phyloP scores from a whole-genome alignment of 192 early-diverging fungal species.

The Dissophora globulifera region DNA sequence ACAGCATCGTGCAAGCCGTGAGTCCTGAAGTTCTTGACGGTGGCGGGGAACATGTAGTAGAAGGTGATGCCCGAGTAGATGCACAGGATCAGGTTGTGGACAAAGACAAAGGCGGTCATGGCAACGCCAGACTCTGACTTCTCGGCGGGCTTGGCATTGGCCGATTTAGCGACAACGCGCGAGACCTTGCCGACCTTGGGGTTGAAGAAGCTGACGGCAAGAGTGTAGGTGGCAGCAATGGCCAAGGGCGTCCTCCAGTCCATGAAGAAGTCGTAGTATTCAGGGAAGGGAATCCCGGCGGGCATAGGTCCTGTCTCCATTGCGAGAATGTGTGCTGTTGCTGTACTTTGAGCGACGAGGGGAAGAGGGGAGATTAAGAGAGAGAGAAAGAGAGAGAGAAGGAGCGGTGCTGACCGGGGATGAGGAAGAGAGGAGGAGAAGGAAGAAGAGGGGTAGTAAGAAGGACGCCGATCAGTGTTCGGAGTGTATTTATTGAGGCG shows the following conservation, averaged over 20 bases:
- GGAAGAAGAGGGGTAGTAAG: not conserved
- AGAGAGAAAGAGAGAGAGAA: not conserved
- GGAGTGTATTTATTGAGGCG: too few relatives aligned
- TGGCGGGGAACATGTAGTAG: constrained; percentile 64
- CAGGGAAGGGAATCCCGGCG: constrained; percentile 69
- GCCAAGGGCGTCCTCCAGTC: constrained; percentile 73
- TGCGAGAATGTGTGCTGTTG: not conserved
- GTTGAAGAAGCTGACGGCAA: constrained; percentile 58
- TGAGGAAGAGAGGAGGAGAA: not conserved
- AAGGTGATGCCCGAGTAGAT: constrained; percentile 82
- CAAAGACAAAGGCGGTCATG: constrained; percentile 80
- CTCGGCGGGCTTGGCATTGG: constrained; percentile 52
- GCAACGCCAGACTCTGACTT: constrained; percentile 48
- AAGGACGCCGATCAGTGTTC: too few relatives aligned
- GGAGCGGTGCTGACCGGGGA: not conserved
- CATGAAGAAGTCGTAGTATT: constrained; percentile 78
- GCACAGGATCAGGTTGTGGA: constrained; percentile 79
- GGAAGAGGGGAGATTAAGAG: not conserved
- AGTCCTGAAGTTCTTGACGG: constrained; percentile 61
- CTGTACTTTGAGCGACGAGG: not conserved
- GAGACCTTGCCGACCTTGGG: constrained; percentile 63
- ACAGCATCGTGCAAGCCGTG: constrained; percentile 66
- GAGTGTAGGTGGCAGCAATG: constrained; percentile 65
- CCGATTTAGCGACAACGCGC: constrained; percentile 64
- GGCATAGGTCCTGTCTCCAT: constrained; percentile 54